Percentiles rank a stretch among this genome's conserved stretches.
These are phyloP conservation scores for Geoglossum cookeanum DNA, from an alignment of 2,329 filamentous ascomycete genomes.

Conservation along the genomic window DNA sequence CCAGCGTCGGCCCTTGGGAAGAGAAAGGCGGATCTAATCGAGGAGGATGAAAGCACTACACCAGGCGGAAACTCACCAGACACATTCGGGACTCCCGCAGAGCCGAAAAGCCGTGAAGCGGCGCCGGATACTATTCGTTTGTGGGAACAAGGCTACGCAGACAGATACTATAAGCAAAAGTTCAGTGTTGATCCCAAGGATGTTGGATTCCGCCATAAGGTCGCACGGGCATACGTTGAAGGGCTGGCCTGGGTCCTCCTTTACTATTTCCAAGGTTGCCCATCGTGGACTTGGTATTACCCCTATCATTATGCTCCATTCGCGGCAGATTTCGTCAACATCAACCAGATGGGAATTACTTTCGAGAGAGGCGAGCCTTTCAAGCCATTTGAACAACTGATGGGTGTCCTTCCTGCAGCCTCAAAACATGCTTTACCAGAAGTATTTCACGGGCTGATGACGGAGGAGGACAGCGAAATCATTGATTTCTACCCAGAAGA, in stretches of 20 bases:
- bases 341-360: slow-evolving; percentile 56
- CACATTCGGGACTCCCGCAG: slow-evolving; percentile 24
- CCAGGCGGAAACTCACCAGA: slow-evolving; percentile 40
- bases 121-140: slow-evolving; percentile 67
- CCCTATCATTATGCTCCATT: slow-evolving; percentile 98
- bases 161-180: slow-evolving; percentile 94
- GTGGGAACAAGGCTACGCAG: slow-evolving; percentile 90
- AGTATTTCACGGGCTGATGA: slow-evolving; percentile 83
- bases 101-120: slow-evolving; percentile 37
- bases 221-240: slow-evolving; percentile 82
- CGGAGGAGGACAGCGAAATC: slow-evolving; percentile 69
- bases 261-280: slow-evolving; percentile 96
- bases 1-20: slow-evolving; percentile 43
- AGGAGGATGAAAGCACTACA: slow-evolving; percentile 37
- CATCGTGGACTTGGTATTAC: slow-evolving; percentile 98
- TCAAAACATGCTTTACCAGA: slow-evolving; percentile 81
- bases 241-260: slow-evolving; percentile 86
- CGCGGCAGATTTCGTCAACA: slow-evolving; percentile 77
- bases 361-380: slow-evolving; percentile 79
- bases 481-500: slow-evolving; percentile 96
- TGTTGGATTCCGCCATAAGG: slow-evolving; percentile 69
- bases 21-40: slow-evolving; percentile 55
- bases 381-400: slow-evolving; percentile 86
- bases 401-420: slow-evolving; percentile 89
- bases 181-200: slow-evolving; percentile 71